phyloP scores from a whole-genome alignment of 2,329 filamentous ascomycete species.

The Thelonectria blattea region DNA sequence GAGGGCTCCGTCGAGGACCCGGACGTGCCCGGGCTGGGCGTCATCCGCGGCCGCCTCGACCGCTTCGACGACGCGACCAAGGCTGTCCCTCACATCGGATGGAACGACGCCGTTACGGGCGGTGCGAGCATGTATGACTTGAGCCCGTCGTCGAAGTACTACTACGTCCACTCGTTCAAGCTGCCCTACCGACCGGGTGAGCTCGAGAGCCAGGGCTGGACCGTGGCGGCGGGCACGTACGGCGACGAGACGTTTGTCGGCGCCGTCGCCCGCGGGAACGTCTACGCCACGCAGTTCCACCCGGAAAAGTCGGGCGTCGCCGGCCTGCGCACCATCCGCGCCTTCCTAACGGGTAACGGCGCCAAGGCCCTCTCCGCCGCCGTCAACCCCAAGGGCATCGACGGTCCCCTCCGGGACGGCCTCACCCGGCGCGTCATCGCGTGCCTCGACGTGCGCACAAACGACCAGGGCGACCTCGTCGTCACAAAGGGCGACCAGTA shows the following conservation, averaged over 20 bases:
- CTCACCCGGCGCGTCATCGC: conserved; percentile 94
- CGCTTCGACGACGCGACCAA: conserved; percentile 81
- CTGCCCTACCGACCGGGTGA: conserved; percentile 75
- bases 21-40: conserved; percentile 72
- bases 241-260: conserved; percentile 90
- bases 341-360: conserved; percentile 80
- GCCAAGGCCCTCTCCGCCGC: conserved; percentile 43
- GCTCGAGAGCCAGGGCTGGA: conserved; percentile 84
- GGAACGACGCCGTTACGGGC: conserved; percentile 84
- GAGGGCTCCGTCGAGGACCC: conserved; percentile 82
- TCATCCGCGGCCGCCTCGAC: conserved; percentile 74
- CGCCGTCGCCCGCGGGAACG: conserved; percentile 82
- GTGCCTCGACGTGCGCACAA: conserved; percentile 92
- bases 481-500: conserved; percentile 99
- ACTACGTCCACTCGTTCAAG: conserved; percentile 97
- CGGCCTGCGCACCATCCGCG: conserved; percentile 80
- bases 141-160: conserved; percentile 86
- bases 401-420: conserved; percentile 58
- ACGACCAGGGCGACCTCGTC: conserved; percentile 92
- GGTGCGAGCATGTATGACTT: conserved; percentile 74
- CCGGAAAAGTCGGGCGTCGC: conserved; percentile 96
- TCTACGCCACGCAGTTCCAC: conserved; percentile 95
- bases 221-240: conserved; percentile 88
- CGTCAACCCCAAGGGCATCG: not conserved
- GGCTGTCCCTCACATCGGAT: conserved; percentile 98